Evolutionary conservation across 2,329 filamentous ascomycete species (phyloP), one percentile per base, ranked within the genome.

Genomic region (Colletotrichum siamense): DNA sequence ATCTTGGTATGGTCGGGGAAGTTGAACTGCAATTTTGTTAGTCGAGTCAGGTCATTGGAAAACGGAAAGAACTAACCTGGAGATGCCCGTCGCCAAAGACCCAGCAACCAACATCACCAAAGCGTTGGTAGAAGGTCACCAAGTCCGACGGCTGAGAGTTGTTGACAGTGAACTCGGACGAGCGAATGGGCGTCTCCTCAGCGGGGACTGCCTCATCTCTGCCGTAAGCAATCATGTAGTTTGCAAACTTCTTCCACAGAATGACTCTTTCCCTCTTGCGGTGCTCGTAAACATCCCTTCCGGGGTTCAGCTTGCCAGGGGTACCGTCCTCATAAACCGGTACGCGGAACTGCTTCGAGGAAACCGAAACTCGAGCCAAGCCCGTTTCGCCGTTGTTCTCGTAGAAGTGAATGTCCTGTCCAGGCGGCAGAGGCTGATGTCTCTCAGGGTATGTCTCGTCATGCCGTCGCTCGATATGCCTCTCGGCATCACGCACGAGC

Each of bases 1-100:
- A 97, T 91, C 85, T 97, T 97, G 75, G 95, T 96, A 83, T 97
- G 95, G 79, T 97, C 95, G 4, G 95, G 95, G 83, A 97, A 97
- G 85, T 97, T 96, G 85, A 96, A 95, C 91, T 95, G 73, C 16
- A n/a, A 39, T 26, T 49, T 30, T 75, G 79, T 84, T 79, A 84
- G 81, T 71, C 26, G 39, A 32, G n/a, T 61, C 72, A 24, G 44
- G 44, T 69, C 18, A n/a, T 9, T 30, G 8, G 15, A 28, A 34
- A 16, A 10, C 8, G 32, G 18, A 8, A 12, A 16, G 75, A 80
- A 79, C 85, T 79, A 87, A 93, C 92, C 88, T 95, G 94, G 79
- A 96, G 89, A 80, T 95, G 94, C 4, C 95, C 95, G 82, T 96
- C 94, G 72, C 91, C 91, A 81, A 96, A 96, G 66, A 93, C 92